Base-by-base conservation (phyloP, 352 stramenopile genomes). In the Phytophthora citrophthora region DNA sequence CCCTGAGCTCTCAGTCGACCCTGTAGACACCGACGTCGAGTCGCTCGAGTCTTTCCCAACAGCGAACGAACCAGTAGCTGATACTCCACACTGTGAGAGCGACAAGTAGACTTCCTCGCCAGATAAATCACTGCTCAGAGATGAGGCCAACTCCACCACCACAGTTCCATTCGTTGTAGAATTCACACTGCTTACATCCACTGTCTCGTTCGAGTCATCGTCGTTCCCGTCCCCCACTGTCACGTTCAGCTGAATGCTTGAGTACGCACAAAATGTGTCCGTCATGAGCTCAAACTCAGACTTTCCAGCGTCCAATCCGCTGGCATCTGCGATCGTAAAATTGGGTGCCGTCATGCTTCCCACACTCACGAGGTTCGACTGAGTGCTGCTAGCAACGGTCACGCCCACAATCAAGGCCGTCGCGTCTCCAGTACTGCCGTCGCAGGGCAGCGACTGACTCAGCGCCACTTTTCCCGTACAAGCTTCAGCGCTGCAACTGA, bases 401-500 rank as follows among this genome's bases (percentile, higher is more conserved):
- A 93, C 54, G 4, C 55, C 73, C 31, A 84, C 64, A 31, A 91
- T 62, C 31, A 94, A 31, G 12, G 79, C 52, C 32, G 68, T 79
- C 2, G 65, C 46, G 15, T 75, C 62, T 16, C 69, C 69, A 0
- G 59, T 49, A 0, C 66, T 68, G 7, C 73, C 79, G 31, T 88
- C 72, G 45, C 85, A 94, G 0, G 76, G 63, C 29, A 94, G 53
- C 11, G 69, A 27, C 34, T 77, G 63, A 4, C 58, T 64, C 13
- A 91, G 60, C 52, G 54, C 50, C 18, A 95, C 41, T 40, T 72
- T 80, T 5, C 81, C 86, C 13, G 71, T 69, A 64, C 84, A 93
- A n/a, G 36, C 32, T 18, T 89, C 74, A 0, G 53, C 62, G 32
- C 26, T 46, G 53, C 85, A 93, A 5, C 29, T 64, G 9, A 93